phyloP scores from a whole-genome alignment of 305 asterid genomes.

The Caryopteris hybrid region DNA sequence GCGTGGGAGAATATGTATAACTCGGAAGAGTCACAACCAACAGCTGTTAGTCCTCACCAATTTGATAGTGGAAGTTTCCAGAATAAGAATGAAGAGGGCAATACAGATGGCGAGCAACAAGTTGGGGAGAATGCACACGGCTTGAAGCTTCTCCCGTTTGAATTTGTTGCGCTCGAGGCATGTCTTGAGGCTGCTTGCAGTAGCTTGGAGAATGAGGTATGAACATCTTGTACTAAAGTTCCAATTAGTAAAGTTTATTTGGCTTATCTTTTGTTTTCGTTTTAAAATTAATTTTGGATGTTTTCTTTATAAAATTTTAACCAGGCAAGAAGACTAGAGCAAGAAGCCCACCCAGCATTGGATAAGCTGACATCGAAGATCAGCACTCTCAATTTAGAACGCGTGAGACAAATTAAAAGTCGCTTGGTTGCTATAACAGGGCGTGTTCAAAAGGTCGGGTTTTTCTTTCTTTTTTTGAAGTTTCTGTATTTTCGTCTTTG shows the following conservation, averaged over 20 bases:
- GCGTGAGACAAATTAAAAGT: conserved; percentile 86
- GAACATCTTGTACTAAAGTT: background rate
- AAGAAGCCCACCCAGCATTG: conserved; percentile 87
- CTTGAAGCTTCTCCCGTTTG: conserved; percentile 72
- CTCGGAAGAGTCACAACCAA: conserved; percentile 39
- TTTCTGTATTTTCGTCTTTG: background rate
- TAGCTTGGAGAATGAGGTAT: conserved; percentile 72
- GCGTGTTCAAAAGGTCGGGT: conserved; percentile 82
- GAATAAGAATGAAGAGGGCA: conserved; percentile 33
- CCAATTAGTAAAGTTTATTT: background rate
- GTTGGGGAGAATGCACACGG: conserved; percentile 41
- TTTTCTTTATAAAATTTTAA: conserved; percentile 7
- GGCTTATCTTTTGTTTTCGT: background rate
- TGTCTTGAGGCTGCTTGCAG: conserved; percentile 92
- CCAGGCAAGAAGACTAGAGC: conserved; percentile 78
- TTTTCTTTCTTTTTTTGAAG: background rate
- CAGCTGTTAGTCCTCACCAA: conserved; percentile 26
- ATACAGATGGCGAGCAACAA: conserved; percentile 37
- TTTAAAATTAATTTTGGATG: conserved; percentile 12
- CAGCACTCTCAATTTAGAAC: conserved; percentile 83
- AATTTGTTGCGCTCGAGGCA: conserved; percentile 82
- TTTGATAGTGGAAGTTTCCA: conserved; percentile 22
- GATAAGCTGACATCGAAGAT: conserved; percentile 81
- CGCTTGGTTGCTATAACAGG: conserved; percentile 91
- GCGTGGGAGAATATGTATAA: conserved; percentile 55